A percentile compares a stretch with the other conserved stretches of the same genome.
Conservation (phyloP, 495 filamentous ascomycete genomes). For the Hyphodiscus hymeniophilus region DNA sequence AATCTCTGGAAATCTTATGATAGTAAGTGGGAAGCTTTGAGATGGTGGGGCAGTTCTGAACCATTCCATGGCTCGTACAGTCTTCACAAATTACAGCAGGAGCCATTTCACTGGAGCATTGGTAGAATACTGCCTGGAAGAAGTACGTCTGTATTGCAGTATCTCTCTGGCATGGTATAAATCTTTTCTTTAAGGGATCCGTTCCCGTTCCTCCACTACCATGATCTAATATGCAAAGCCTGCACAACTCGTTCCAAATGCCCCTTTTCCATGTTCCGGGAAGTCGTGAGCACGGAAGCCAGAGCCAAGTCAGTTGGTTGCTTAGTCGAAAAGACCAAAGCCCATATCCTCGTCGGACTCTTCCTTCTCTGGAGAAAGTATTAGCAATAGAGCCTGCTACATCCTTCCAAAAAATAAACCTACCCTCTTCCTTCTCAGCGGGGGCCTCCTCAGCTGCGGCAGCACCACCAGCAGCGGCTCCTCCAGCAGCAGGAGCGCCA, state of each 20-base stretch:
- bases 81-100: too few relatives aligned
- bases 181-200: slow-evolving; percentile 14
- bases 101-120: too few relatives aligned
- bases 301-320: slow-evolving; percentile 8
- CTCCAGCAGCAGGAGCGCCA: slow-evolving; percentile 53
- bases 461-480: slow-evolving; percentile 57
- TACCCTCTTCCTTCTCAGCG: slow-evolving; percentile 59
- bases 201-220: slow-evolving; percentile 13
- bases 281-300: slow-evolving; percentile 7
- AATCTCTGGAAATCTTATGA: too few relatives aligned
- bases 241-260: slow-evolving; percentile 21
- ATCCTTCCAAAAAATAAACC: slow-evolving; percentile 5
- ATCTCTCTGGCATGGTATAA: slow-evolving; percentile 16
- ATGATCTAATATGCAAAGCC: slow-evolving; percentile 18
- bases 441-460: slow-evolving; percentile 63
- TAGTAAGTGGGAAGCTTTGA: too few relatives aligned
- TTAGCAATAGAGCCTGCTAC: slow-evolving; percentile 22
- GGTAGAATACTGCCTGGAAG: slow-evolving; percentile 9
- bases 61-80: too few relatives aligned
- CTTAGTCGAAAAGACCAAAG: slow-evolving; percentile 99
- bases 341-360: slow-evolving; percentile 99
- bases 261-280: slow-evolving; percentile 4
- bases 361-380: slow-evolving; percentile 43
- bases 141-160: slow-evolving; percentile 23
- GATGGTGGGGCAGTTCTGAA: too few relatives aligned